phyloP scores from a whole-genome alignment of 352 stramenopile genomes.

The Thalassiosira livingstoniorum region DNA sequence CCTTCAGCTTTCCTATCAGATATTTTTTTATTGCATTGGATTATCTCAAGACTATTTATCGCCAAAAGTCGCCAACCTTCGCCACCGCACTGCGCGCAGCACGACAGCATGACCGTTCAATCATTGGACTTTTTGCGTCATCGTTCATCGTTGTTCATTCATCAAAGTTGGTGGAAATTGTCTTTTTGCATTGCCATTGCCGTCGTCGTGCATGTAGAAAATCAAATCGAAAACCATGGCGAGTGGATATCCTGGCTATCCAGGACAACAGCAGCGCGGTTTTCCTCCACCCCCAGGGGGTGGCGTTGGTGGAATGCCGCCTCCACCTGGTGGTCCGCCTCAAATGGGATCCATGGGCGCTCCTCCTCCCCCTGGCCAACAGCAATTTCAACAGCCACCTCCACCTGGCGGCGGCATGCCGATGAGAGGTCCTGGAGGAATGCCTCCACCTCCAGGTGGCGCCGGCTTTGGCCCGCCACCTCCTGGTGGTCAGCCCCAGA shows the following conservation, averaged over 20 bases:
- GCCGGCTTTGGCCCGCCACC: neutral
- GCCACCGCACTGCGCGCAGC: no score
- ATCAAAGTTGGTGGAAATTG: no score
- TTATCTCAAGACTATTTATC: no score
- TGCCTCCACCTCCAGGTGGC: conserved; percentile 21
- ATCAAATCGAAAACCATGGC: neutral
- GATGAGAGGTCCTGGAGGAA: no score
- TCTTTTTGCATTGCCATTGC: no score
- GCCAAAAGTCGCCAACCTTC: no score
- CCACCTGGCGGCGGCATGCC: neutral
- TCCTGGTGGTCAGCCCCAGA: neutral
- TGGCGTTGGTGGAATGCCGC: conserved; percentile 4
- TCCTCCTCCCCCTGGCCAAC: conserved; percentile 16
- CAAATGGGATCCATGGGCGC: conserved; percentile 5
- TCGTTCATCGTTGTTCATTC: no score
- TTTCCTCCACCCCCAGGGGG: conserved; percentile 2
- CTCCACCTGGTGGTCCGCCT: conserved; percentile 20
- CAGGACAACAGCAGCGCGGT: conserved; percentile 4
- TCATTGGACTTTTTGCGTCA: no score
- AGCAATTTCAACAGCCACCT: conserved; percentile 13
- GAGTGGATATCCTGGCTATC: conserved; percentile 21
- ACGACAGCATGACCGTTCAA: no score
- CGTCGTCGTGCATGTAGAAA: no score
- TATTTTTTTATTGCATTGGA: no score
- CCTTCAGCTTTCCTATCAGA: no score